phyloP scores from a whole-genome alignment of 139 green algal genomes.

The Prasinococcaceae sp. region DNA sequence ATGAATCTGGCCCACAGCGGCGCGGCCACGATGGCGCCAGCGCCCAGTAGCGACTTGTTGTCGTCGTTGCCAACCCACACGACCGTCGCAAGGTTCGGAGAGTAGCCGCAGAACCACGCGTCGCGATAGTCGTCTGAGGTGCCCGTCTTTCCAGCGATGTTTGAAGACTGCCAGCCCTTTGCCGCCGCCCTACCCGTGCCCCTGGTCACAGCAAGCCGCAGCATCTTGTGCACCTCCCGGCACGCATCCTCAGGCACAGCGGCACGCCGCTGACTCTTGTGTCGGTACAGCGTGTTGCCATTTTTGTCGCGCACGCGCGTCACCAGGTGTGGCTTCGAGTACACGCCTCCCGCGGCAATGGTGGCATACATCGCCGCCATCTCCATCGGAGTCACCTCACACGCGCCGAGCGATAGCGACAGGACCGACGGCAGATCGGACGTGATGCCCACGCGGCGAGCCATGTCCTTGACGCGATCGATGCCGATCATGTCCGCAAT shows the following conservation, averaged over 20 bases:
- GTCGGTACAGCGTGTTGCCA: constrained; percentile 4
- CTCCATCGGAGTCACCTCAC: constrained; percentile 35
- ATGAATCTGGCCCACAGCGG: constrained; percentile 21
- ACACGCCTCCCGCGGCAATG: constrained; percentile 28
- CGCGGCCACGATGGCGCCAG: constrained; percentile 8
- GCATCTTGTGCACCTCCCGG: constrained; percentile 15
- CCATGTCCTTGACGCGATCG: constrained; percentile 22
- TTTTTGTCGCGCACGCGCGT: constrained; percentile 12
- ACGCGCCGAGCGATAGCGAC: constrained; percentile 29
- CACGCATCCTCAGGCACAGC: background rate
- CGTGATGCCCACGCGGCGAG: constrained; percentile 22
- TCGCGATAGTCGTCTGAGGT: constrained; percentile 37
- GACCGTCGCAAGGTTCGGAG: constrained; percentile 26
- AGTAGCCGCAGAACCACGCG: constrained; percentile 43
- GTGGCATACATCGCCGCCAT: constrained; percentile 29
- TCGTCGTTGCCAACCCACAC: constrained; percentile 22
- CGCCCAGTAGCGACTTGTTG: constrained; percentile 1
- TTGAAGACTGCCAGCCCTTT: constrained; percentile 15
- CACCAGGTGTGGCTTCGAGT: constrained; percentile 26
- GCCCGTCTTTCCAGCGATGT: constrained; percentile 36
- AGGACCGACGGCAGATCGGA: constrained; percentile 20
- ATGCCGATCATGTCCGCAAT: constrained; percentile 26
- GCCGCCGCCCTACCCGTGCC: constrained; percentile 24
- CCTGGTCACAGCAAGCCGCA: constrained; percentile 11
- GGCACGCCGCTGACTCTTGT: background rate